Evolutionary conservation across 352 stramenopile genomes (phyloP).

Genomic region (Phytophthora ohioensis): DNA sequence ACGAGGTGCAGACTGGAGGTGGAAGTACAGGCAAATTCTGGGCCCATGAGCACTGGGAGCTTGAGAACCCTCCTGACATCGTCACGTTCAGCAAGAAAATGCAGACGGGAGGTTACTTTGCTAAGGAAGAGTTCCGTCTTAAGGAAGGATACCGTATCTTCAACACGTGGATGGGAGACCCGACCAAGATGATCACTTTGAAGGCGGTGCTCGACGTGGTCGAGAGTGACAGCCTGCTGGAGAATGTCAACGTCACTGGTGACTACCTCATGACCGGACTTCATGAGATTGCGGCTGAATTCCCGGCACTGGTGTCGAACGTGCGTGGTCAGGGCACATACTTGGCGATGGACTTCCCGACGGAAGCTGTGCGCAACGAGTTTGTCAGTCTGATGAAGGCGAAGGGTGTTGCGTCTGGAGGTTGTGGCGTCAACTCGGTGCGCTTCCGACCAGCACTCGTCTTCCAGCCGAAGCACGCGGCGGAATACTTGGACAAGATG

Average conservation of each 20-base stretch:
- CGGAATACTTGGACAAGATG: constrained; percentile 79
- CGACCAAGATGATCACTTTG: constrained; percentile 85
- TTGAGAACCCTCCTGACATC: constrained; percentile 79
- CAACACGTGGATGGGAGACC: constrained; percentile 91
- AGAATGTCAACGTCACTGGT: constrained; percentile 80
- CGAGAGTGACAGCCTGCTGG: constrained; percentile 63
- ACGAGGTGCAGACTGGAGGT: constrained; percentile 87
- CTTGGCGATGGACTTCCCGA: constrained; percentile 80
- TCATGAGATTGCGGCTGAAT: constrained; percentile 50
- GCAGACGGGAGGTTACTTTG: constrained; percentile 85
- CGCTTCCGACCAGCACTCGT: constrained; percentile 82
- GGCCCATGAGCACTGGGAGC: constrained; percentile 84
- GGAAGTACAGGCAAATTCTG: constrained; percentile 88
- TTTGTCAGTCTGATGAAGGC: constrained; percentile 69
- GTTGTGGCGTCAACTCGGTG: constrained; percentile 72
- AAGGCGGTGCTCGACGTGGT: constrained; percentile 80
- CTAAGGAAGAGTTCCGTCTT: constrained; percentile 77
- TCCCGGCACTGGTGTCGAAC: constrained; percentile 70
- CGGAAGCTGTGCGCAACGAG: constrained; percentile 65
- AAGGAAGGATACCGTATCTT: constrained; percentile 85
- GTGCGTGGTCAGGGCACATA: constrained; percentile 85
- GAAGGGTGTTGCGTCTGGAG: constrained; percentile 68
- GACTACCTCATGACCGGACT: constrained; percentile 72
- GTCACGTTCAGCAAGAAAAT: constrained; percentile 91
- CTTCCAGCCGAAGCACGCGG: constrained; percentile 81